phyloP scores from a whole-genome alignment of 1,284 basidiomycete species.

The Irpex sp. region DNA sequence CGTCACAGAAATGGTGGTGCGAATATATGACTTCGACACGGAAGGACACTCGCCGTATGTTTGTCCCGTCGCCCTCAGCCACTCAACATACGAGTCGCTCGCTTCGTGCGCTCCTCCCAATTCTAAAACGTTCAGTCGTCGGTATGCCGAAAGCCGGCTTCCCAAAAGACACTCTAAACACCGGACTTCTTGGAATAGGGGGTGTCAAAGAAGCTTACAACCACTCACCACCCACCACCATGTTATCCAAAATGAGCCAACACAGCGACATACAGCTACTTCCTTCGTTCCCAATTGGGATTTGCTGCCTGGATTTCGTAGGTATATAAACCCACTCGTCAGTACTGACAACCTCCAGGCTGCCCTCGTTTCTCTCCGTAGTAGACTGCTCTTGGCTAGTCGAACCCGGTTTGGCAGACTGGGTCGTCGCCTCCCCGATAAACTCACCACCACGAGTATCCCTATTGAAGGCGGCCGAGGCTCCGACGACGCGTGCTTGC shows the following conservation, averaged over 20 bases:
- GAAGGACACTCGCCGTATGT: not conserved
- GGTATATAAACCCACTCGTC: not conserved
- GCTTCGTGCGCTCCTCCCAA: not conserved
- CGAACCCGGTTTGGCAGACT: not conserved
- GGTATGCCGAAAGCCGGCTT: not conserved
- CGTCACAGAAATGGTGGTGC: not conserved
- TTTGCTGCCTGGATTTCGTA: not conserved
- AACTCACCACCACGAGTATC: not conserved
- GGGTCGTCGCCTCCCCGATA: not conserved
- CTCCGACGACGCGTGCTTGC: not conserved
- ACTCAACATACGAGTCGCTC: not conserved
- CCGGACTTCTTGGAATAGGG: not conserved
- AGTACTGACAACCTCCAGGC: not conserved
- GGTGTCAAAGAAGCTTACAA: conserved; percentile 3
- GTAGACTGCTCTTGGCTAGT: not conserved
- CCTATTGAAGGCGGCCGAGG: not conserved
- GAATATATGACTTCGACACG: not conserved
- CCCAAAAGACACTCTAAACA: not conserved
- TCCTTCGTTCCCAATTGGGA: not conserved
- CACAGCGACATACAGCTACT: not conserved
- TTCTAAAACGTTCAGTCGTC: not conserved
- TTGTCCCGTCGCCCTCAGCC: not conserved
- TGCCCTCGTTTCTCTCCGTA: not conserved
- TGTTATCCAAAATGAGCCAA: not conserved
- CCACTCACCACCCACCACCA: not conserved